Evolutionary conservation across 306 rosid genomes (phyloP), one percentile per base, ranked within the genome.

Genomic region (Lupinus albus): DNA sequence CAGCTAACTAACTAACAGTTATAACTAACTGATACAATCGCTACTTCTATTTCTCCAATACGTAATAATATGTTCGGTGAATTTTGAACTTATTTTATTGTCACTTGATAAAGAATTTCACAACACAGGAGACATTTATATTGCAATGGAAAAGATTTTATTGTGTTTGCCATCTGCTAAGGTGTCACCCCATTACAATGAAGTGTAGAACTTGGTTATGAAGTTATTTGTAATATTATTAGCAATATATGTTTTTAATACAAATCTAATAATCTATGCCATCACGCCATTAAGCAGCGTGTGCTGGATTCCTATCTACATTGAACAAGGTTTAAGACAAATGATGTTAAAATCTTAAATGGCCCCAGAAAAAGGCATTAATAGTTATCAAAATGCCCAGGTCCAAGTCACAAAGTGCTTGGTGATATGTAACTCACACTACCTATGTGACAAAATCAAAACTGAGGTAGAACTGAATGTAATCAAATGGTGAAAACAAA

Each of bases 21-120:
- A n/a, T n/a, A n/a, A n/a, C n/a, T n/a, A n/a, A n/a, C n/a, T n/a
- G n/a, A n/a, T n/a, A n/a, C n/a, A n/a, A n/a, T n/a, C n/a, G n/a
- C n/a, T n/a, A n/a, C n/a, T n/a, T n/a, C n/a, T n/a, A n/a, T n/a
- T n/a, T n/a, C n/a, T n/a, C n/a, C n/a, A n/a, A n/a, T n/a, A n/a
- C n/a, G n/a, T 25, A 20, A 20, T 20, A 25, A 25, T 38, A 66
- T 42, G 70, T 36, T 64, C 60, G 11, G 56, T 80, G 71, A 79
- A 33, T 56, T 41, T 66, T 54, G 54, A 56, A 2, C 51, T 49
- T 65, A 15, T 36, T 53, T 68, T 4, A 8, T 25, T 25, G 36
- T 59, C 61, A 47, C 58, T 50, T 18, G 38, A 44, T 45, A 8
- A 12, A 50, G 58, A 64, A 46, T 38, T 44, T 44, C 66, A 35